A percentile compares a stretch with the other conserved stretches of the same genome.
phyloP scores from a whole-genome alignment of 768 basidiomycete species.

The Erythrobasidium yunnanense region DNA sequence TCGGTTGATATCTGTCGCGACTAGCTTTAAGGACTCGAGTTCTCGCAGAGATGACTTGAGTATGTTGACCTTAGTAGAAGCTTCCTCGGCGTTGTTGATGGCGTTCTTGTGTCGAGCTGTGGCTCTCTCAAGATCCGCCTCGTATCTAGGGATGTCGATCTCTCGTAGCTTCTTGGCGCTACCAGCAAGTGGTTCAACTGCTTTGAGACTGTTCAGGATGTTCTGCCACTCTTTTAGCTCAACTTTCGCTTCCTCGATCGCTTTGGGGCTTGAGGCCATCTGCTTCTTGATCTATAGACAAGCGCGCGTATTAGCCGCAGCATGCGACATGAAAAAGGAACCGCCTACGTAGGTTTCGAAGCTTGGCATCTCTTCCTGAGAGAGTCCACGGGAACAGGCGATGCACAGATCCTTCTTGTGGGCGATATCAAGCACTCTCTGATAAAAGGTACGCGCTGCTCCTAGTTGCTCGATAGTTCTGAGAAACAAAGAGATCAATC shows the following conservation, averaged over 20 bases:
- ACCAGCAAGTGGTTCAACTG: slow-evolving; percentile 52
- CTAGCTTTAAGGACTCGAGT: slow-evolving; percentile 52
- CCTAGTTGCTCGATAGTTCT: slow-evolving; percentile 33
- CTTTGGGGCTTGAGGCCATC: slow-evolving; percentile 52
- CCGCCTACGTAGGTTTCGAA: slow-evolving; percentile 59
- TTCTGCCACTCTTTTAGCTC: slow-evolving; percentile 55
- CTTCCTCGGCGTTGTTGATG: slow-evolving; percentile 52
- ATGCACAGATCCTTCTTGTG: slow-evolving; percentile 59
- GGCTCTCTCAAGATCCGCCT: slow-evolving; percentile 53
- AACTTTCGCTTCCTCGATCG: slow-evolving; percentile 43
- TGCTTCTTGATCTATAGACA: slow-evolving; percentile 52
- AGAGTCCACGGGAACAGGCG: slow-evolving; percentile 62
- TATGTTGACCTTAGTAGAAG: slow-evolving; percentile 11
- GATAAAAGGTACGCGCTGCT: slow-evolving; percentile 40
- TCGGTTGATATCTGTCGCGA: slow-evolving; percentile 52
- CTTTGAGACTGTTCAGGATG: slow-evolving; percentile 52
- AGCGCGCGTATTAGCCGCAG: neutral
- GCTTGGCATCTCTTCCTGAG: slow-evolving; percentile 48
- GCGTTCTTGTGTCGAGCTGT: slow-evolving; percentile 52
- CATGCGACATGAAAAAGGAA: neutral
- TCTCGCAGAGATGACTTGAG: slow-evolving; percentile 42
- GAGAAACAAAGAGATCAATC: neutral
- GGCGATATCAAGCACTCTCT: slow-evolving; percentile 52
- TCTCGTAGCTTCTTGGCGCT: slow-evolving; percentile 50
- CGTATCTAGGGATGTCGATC: slow-evolving; percentile 58